Conservation (phyloP, 805 yeast species). For the Metschnikowia corniflorae region DNA sequence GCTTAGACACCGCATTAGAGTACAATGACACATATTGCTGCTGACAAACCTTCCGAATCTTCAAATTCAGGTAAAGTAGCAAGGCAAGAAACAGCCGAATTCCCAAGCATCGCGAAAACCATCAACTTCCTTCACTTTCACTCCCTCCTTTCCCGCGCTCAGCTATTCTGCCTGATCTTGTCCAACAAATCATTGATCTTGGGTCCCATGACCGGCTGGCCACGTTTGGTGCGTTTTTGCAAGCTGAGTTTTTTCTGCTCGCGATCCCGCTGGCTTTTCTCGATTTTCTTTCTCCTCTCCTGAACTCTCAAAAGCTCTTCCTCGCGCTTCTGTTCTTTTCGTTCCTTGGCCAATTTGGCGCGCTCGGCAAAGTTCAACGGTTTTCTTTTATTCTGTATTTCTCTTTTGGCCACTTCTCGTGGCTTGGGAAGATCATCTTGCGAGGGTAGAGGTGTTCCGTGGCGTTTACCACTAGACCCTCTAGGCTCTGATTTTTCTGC, state of each 20-base stretch:
- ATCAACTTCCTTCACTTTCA: no score
- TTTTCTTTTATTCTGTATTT: no score
- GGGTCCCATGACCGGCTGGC: constrained; percentile 92
- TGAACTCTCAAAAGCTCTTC: constrained; percentile 39
- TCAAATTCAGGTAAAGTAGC: no score
- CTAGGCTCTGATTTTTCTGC: constrained; percentile 22
- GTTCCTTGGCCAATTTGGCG: constrained; percentile 43
- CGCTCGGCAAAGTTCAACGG: constrained; percentile 43
- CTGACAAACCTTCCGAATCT: no score
- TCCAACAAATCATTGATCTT: constrained; percentile 74
- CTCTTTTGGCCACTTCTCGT: constrained; percentile 18
- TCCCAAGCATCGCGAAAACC: no score
- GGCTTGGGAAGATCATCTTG: constrained; percentile 17
- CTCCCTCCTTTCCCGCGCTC: no score
- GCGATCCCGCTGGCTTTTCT: constrained; percentile 38
- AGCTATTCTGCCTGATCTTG: constrained; percentile 57
- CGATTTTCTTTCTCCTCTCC: constrained; percentile 33
- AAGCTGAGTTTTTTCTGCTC: constrained; percentile 39
- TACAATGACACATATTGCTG: no score
- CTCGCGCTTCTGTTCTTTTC: constrained; percentile 41
- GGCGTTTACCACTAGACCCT: not conserved
- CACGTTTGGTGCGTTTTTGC: constrained; percentile 56
- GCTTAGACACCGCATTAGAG: no score
- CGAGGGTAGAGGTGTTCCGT: constrained; percentile 9
- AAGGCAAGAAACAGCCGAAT: no score